Conservation (phyloP, 495 filamentous ascomycete genomes). For the Trichocladium uniseriatum region DNA sequence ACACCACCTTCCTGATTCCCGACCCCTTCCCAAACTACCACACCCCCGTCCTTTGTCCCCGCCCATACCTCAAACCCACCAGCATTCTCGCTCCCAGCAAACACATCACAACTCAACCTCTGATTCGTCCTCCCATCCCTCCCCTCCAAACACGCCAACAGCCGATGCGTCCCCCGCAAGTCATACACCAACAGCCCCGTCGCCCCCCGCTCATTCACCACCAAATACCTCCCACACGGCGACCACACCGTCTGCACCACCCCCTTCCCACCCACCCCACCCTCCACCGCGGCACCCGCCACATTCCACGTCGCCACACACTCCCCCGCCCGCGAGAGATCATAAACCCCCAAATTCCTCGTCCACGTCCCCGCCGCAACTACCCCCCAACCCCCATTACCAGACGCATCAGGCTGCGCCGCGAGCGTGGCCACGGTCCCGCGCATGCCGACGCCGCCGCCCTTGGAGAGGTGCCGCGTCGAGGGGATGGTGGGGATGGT, state of each 20-base stretch:
- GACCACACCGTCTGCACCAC: constrained; percentile 73
- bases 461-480: constrained; percentile 59
- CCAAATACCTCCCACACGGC: constrained; percentile 76
- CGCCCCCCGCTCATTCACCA: constrained; percentile 75
- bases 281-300: constrained; percentile 29
- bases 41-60: constrained; percentile 67
- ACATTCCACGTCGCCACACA: constrained; percentile 58
- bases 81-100: constrained; percentile 30
- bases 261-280: constrained; percentile 51
- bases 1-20: constrained; percentile 45
- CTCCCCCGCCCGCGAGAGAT: constrained; percentile 52
- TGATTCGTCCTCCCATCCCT: constrained; percentile 67
- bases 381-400: constrained; percentile 29
- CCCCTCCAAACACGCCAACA: constrained; percentile 62
- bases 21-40: constrained; percentile 65
- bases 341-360: constrained; percentile 68
- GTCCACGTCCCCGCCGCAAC: constrained; percentile 80
- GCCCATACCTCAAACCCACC: constrained; percentile 71
- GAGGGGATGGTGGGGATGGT: constrained; percentile 65
- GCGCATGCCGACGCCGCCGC: constrained; percentile 69
- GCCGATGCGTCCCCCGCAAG: constrained; percentile 58
- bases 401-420: constrained; percentile 14
- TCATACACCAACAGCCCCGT: constrained; percentile 73
- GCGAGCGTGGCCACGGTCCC: constrained; percentile 66
- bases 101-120: constrained; percentile 66